Evolutionary conservation across 179 eudicot genomes (phyloP), one percentile per base, ranked within the genome.

Genomic region (Spergularia azorica): DNA sequence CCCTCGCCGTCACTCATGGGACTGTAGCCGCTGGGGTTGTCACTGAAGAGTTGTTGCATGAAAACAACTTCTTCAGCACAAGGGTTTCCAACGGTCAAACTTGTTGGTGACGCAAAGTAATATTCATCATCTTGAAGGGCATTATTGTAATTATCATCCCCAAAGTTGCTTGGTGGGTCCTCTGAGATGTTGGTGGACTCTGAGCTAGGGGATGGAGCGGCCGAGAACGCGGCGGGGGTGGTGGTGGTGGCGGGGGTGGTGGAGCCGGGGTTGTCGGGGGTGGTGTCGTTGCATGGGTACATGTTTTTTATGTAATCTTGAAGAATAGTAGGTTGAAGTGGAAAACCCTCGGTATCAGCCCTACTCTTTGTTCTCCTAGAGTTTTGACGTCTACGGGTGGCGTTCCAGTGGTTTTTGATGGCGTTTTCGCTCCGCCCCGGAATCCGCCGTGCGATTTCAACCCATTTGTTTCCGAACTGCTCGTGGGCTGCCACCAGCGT

Each of bases 321-420:
- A 55, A 93, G 80, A 4, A 87, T 11, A 13, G 89, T 81, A n/a
- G 89, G 79, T 77, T 78, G 57, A 11, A 70, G 63, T 2, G 10
- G 16, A 13, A 72, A 79, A 51, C 52, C 56, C 12, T 80, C 65
- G 11, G 56, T n/a, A 4, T 76, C 38, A n/a, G 2, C 46, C 13
- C 15, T 63, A 16, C 78, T 86, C 59, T 84, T 85, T 58, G 68
- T 86, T 71, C 81, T 87, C 68, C 80, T 84, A 3, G 89, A 86
- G 43, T 77, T 81, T 56, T 84, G 90, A 72, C 84, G 87, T 54
- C 96, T 81, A 76, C 84, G 87, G 38, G 94, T 90, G 0, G 93
- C 91, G 77, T 93, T 90, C 97, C 95, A 93, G 60, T 90, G 97
- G 46, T 93, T 93, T 73, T 93, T 93, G 12, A 90, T 89, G 0